Evolutionary conservation across 768 basidiomycete species (phyloP).

Genomic region (Tephrocybe sp.): DNA sequence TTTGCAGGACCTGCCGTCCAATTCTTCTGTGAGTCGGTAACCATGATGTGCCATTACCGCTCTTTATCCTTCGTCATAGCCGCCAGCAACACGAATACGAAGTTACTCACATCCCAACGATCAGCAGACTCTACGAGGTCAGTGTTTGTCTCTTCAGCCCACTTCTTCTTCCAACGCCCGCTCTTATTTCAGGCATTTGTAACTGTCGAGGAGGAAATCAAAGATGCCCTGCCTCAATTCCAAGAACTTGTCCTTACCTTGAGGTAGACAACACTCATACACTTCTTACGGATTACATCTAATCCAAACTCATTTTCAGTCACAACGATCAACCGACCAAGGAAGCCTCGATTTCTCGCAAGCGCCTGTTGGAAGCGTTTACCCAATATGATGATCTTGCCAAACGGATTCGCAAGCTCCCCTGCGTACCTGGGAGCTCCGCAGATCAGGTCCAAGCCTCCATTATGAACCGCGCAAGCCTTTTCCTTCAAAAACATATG

Average conservation of each 20-base stretch:
- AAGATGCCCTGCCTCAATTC: slow-evolving; percentile 81
- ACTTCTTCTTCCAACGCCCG: background rate
- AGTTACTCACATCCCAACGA: slow-evolving; percentile 50
- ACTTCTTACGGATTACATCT: background rate
- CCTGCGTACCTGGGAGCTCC: slow-evolving; percentile 62
- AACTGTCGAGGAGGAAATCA: slow-evolving; percentile 83
- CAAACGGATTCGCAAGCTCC: slow-evolving; percentile 78
- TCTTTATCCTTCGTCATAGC: slow-evolving; percentile 34
- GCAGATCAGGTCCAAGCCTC: slow-evolving; percentile 86
- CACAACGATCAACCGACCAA: slow-evolving; percentile 53
- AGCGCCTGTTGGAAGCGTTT: slow-evolving; percentile 81
- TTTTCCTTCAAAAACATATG: slow-evolving; percentile 90
- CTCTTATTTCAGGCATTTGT: slow-evolving; percentile 54
- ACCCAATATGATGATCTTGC: slow-evolving; percentile 86
- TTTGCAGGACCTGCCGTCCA: slow-evolving; percentile 82
- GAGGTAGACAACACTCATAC: slow-evolving; percentile 39
- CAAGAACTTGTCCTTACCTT: slow-evolving; percentile 79
- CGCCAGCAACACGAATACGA: slow-evolving; percentile 80
- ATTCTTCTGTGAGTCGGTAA: slow-evolving; percentile 62
- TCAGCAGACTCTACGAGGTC: slow-evolving; percentile 73
- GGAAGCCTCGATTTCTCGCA: slow-evolving; percentile 70
- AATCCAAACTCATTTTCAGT: slow-evolving; percentile 17
- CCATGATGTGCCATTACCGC: background rate
- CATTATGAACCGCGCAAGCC: slow-evolving; percentile 68
- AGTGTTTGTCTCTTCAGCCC: slow-evolving; percentile 4